phyloP scores from a whole-genome alignment of 805 yeast species.

The Lipomyces yamadae region DNA sequence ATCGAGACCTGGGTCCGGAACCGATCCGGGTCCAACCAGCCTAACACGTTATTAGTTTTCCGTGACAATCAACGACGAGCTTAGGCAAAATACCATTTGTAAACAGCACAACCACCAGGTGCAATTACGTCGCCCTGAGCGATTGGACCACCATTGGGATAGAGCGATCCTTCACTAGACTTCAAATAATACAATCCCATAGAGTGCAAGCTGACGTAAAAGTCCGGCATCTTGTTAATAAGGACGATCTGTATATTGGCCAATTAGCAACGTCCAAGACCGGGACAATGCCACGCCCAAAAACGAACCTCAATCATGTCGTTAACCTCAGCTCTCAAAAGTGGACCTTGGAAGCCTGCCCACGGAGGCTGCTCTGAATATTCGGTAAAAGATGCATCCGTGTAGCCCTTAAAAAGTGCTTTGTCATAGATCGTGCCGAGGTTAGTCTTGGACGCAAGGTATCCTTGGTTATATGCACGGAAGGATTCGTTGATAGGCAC shows the following conservation, averaged over 20 bases:
- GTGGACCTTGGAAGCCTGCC: constrained; percentile 8
- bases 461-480: constrained; percentile 3
- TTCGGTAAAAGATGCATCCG: not conserved
- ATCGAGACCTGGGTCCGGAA: not conserved
- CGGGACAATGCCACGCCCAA: not conserved
- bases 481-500: constrained; percentile 10
- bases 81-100: not conserved
- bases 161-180: constrained; percentile 10
- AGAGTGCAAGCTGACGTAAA: constrained; percentile 8
- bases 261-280: not conserved
- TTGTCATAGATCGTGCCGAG: constrained; percentile 10
- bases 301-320: constrained; percentile 12
- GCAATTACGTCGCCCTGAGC: constrained; percentile 2
- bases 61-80: not conserved
- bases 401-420: constrained; percentile 7
- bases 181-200: constrained; percentile 9
- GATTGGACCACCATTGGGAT: not conserved
- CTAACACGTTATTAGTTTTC: not conserved
- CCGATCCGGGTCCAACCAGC: constrained; percentile 1
- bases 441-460: not conserved
- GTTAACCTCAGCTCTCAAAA: constrained; percentile 8
- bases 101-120: constrained; percentile 6
- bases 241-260: not conserved
- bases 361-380: not conserved
- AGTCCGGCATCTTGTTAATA: constrained; percentile 3